Base-by-base conservation (phyloP, 2,329 filamentous ascomycete species). In the Trichophyton simii region DNA sequence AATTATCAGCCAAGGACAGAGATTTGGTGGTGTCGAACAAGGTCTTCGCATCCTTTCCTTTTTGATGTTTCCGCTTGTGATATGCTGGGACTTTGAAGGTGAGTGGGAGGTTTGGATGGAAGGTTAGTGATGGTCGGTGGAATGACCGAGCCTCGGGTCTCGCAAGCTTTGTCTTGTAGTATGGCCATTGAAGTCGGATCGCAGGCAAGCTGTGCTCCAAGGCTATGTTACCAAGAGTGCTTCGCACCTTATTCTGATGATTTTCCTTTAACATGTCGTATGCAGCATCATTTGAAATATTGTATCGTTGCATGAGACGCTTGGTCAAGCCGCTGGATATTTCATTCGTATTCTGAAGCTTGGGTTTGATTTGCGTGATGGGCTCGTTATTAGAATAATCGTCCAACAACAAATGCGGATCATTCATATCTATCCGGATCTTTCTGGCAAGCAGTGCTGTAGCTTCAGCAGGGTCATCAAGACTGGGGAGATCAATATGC, bases 201-300 rank as follows among this genome's bases (percentile, higher is more conserved):
- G 94, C 94, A 15, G 94, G 92, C 79, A 96, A 80, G 73, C 89
- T 91, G 76, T 99, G 94, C 72, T 99, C 94, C 48, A 99, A 86
- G n/a, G 88, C 86, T 64, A 96, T 84, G 70, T 91, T 92, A 54
- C 91, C 90, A 63, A 99, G 83, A 1, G 90, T 95, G 59, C 91
- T 94, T 66, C 94, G 86, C 64, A 99, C 89, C 75, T 96, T 97
- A 80, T 89, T 91, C 76, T 95, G 90, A 70, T 95, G 91, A 70
- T 96, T 97, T 73, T 96, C 91, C 75, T 97, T 97, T 52, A 99
- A 82, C 63, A 91, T 84, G 70, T 97, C 91, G 72, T 99, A 99
- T 1, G 91, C 91, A 63, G 94, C 88, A 69, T 99, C 94, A 65
- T 97, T 97, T 34, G 91, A 96, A 62, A 95, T 88, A 71, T 97